Evolutionary conservation across 2,329 filamentous ascomycete genomes (phyloP), one percentile per base, ranked within the genome.

Genomic region (Sphaceloma murrayae): DNA sequence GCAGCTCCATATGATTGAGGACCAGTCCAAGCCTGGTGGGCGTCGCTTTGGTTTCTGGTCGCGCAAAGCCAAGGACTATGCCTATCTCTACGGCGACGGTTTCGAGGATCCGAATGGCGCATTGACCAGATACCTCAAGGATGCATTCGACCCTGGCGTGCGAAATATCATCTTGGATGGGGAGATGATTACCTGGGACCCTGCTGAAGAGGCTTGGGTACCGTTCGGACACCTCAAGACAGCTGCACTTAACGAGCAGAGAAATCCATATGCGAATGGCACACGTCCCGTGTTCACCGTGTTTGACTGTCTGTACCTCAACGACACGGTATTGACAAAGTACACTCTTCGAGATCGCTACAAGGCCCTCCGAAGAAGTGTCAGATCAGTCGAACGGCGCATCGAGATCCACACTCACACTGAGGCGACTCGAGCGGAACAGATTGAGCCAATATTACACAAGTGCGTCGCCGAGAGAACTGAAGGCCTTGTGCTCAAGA

Each of bases 121-220:
- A 5, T 62, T 96, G 43, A 94, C 89, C 0, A 74, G 85, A 24
- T 81, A 94, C 58, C 68, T 96, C 14, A 77, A 77, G 43, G 70
- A 77, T 30, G 86, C 85, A 0, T 96, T 98, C 59, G 70, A 78
- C 2, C 67, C 77, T 1, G 79, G 80, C 1, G 86, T 96, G 0
- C 73, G 80, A 11, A 95, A 85, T 57, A 73, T 94, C 51, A 94
- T 98, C 39, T 71, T 98, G 0, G 91, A 98, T 55, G 91, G 91
- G 7, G 91, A 98, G 61, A 98, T 98, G 91, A 87, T 98, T 47
- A 94, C 88, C 0, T 98, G 91, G 91, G 86, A 96, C 58, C 84
- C 87, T 49, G 77, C 81, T 33, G 71, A 83, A 39, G 83, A 94
- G 64, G 82, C 82, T 45, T 83, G 91, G 43, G 82, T 94, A 11